A percentile compares a stretch with the other conserved stretches of the same genome.
Conservation (phyloP, 2,329 filamentous ascomycete genomes). For the Talaromyces verruculosus region DNA sequence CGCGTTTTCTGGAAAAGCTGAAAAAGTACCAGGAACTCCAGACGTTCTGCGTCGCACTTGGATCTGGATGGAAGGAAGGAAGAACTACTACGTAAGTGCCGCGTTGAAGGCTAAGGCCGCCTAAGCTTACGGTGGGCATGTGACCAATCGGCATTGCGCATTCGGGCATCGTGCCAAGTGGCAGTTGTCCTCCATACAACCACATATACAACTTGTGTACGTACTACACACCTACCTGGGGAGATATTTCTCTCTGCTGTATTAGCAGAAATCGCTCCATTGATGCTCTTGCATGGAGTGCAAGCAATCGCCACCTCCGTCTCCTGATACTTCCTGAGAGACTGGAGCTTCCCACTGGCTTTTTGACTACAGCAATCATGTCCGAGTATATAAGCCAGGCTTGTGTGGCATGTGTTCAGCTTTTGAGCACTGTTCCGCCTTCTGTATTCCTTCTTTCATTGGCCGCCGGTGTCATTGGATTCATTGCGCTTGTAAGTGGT, state of each 20-base stretch:
- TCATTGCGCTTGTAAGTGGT: constrained; percentile 17
- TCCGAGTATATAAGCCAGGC: constrained; percentile 15
- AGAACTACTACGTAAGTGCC: no score
- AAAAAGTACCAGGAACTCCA: neutral
- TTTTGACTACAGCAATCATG: constrained; percentile 14
- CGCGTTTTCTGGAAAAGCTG: neutral
- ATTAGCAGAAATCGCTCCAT: neutral
- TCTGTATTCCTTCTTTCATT: constrained; percentile 15
- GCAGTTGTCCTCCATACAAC: neutral
- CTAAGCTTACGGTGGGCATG: neutral
- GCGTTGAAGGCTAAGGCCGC: neutral
- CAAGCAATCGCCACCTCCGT: constrained; percentile 13
- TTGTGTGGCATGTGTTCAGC: constrained; percentile 15
- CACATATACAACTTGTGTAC: neutral
- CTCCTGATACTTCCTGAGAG: constrained; percentile 16
- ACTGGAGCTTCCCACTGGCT: constrained; percentile 10
- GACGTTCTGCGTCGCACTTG: neutral
- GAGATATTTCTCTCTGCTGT: neutral
- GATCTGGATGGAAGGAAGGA: neutral
- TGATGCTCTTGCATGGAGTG: constrained; percentile 18
- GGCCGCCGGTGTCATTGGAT: constrained; percentile 2
- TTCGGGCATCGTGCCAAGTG: constrained; percentile 18
- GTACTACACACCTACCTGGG: no score
- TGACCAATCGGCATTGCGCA: constrained; percentile 15
- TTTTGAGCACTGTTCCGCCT: constrained; percentile 13